Evolutionary conservation across 805 yeast species (phyloP).

Genomic region (Yarrowia sp.): DNA sequence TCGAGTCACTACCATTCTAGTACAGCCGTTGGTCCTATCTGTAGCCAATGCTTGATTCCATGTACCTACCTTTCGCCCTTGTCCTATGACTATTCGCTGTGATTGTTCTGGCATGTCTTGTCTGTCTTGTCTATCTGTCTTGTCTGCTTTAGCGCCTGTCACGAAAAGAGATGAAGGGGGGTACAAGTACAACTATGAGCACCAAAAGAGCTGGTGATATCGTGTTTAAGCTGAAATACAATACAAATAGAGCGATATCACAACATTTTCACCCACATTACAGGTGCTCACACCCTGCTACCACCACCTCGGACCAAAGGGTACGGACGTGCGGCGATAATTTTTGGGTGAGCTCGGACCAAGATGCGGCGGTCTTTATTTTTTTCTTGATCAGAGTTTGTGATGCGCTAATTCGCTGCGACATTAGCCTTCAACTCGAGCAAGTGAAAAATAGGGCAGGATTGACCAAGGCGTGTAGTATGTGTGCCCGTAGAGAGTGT

Average conservation of each 20-base stretch:
- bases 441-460: slow-evolving; percentile 14
- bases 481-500: background rate
- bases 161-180: background rate
- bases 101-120: too few species aligned
- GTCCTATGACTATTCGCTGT: too few species aligned
- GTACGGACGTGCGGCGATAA: slow-evolving; percentile 33
- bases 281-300: too few species aligned
- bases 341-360: slow-evolving; percentile 4
- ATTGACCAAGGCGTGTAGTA: slow-evolving; percentile 15
- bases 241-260: too few species aligned
- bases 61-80: too few species aligned
- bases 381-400: slow-evolving; percentile 21
- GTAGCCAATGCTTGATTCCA: too few species aligned
- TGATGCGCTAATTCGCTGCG: slow-evolving; percentile 31
- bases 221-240: too few species aligned
- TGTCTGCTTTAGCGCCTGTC: slow-evolving; percentile 8
- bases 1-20: too few species aligned
- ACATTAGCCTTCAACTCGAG: slow-evolving; percentile 7
- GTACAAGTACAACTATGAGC: too few species aligned
- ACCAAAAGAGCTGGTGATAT: too few species aligned
- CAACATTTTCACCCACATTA: too few species aligned
- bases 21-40: too few species aligned
- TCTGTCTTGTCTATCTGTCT: background rate
- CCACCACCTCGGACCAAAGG: slow-evolving; percentile 4
- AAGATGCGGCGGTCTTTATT: slow-evolving; percentile 15